Evolutionary conservation across 1,284 basidiomycete species (phyloP).

Genomic region (Puccinia horiana): DNA sequence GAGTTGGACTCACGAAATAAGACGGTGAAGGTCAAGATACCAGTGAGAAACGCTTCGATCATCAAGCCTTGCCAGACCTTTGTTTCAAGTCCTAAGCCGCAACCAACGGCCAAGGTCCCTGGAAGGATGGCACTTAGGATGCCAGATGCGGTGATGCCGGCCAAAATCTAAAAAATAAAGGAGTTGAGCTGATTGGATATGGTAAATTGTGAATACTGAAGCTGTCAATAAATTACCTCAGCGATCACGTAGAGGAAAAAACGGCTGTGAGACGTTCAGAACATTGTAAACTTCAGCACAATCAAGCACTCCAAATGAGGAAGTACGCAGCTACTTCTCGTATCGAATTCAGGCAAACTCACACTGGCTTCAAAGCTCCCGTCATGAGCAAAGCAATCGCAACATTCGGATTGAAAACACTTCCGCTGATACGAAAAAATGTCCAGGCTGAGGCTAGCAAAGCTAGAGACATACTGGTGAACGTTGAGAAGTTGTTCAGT

Average conservation of each 20-base stretch:
- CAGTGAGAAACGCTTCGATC: slow-evolving; percentile 44
- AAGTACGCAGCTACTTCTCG: slow-evolving; percentile 53
- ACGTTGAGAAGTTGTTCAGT: not conserved
- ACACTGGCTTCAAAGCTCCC: slow-evolving; percentile 43
- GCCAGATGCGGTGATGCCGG: slow-evolving; percentile 63
- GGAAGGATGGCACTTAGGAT: slow-evolving; percentile 68
- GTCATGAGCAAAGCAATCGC: slow-evolving; percentile 37
- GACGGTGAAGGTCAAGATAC: slow-evolving; percentile 34
- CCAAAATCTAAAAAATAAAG: slow-evolving; percentile 30
- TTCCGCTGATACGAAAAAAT: slow-evolving; percentile 48
- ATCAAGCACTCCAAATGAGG: slow-evolving; percentile 51
- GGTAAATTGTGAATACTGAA: not conserved
- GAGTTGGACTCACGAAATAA: slow-evolving; percentile 21
- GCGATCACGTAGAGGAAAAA: slow-evolving; percentile 41
- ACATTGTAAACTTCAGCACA: slow-evolving; percentile 47
- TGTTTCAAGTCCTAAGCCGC: slow-evolving; percentile 42
- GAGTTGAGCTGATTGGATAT: not conserved
- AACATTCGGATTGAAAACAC: slow-evolving; percentile 45
- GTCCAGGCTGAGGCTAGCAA: slow-evolving; percentile 64
- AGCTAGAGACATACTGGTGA: slow-evolving; percentile 65
- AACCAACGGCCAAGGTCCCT: slow-evolving; percentile 64
- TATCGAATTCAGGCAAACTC: not conserved
- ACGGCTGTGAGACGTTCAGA: slow-evolving; percentile 45
- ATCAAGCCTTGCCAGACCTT: slow-evolving; percentile 42
- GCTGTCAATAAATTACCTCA: slow-evolving; percentile 10